These are phyloP conservation scores for Hyaloperonospora brassicae DNA, from an alignment of 352 stramenopile species.

Conservation along the genomic window DNA sequence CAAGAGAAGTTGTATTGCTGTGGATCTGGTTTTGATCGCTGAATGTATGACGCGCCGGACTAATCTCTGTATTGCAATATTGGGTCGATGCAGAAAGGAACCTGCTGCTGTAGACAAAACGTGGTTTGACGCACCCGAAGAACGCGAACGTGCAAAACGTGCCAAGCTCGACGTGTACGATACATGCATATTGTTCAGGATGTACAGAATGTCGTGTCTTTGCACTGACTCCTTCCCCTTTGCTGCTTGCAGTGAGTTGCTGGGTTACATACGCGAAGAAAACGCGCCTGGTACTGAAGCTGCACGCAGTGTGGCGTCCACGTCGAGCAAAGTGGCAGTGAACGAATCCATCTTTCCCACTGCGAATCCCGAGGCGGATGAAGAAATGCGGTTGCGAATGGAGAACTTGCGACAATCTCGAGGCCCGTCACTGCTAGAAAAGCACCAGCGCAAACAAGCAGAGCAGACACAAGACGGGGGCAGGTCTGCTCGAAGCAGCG, in stretches of 20 bases:
- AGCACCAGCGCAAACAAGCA: slow-evolving; percentile 64
- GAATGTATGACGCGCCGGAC: background rate
- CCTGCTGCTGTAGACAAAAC: slow-evolving; percentile 62
- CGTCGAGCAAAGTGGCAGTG: slow-evolving; percentile 18
- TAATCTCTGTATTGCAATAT: slow-evolving; percentile 3
- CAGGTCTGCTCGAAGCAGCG: slow-evolving; percentile 9
- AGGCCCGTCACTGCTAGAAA: slow-evolving; percentile 67
- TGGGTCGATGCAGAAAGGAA: slow-evolving; percentile 47
- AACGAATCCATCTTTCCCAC: slow-evolving; percentile 64
- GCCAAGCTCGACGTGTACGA: slow-evolving; percentile 76
- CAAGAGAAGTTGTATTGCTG: background rate
- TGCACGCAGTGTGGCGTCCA: slow-evolving; percentile 11
- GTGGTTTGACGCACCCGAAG: slow-evolving; percentile 78
- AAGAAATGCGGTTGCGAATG: slow-evolving; percentile 67
- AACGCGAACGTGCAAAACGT: slow-evolving; percentile 67
- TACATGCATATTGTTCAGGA: background rate
- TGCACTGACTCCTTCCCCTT: slow-evolving; percentile 6
- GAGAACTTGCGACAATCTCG: slow-evolving; percentile 44
- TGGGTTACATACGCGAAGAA: slow-evolving; percentile 74
- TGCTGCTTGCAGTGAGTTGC: slow-evolving; percentile 44
- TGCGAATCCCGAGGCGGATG: slow-evolving; percentile 56
- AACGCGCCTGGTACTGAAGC: slow-evolving; percentile 34
- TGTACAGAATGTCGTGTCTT: background rate
- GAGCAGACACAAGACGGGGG: slow-evolving; percentile 30
- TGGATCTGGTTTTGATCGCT: background rate